Base-by-base conservation (phyloP, 2,329 filamentous ascomycete genomes). In the Xylaria sp. region DNA sequence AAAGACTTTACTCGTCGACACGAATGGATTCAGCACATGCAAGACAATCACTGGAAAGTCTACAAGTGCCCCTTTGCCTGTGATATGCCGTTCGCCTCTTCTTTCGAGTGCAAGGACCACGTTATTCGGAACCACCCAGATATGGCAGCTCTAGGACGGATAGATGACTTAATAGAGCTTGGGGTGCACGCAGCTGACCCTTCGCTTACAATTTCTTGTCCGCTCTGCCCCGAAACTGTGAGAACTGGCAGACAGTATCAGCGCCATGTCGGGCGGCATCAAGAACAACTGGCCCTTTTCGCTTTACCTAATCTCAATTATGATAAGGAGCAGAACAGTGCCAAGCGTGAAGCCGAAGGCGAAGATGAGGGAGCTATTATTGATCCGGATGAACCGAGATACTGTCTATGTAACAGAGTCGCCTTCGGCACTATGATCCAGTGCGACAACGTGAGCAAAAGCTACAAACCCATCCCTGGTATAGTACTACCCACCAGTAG, bases 351-450 rank as follows among this genome's bases (percentile, higher is more conserved):
- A 71, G 85, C 87, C 64, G 90, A 91, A 76, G 85, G 90, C 62
- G 89, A 91, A 72, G 89, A 91, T 74, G 89, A 91, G 71, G 89
- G 89, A n/a, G n/a, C n/a, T n/a, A n/a, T n/a, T n/a, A n/a, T n/a
- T n/a, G n/a, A n/a, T n/a, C n/a, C n/a, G n/a, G n/a, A n/a, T n/a
- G n/a, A n/a, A n/a, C n/a, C n/a, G n/a, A n/a, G n/a, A 71, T 96
- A 96, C 79, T 96, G 93, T 77, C 80, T 91, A 64, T 96, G 93
- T 80, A 91, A 93, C 74, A 85, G 92, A 67, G 91, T 96, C 63
- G 94, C 91, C 78, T 94, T 91, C 77, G 93, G 93, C 63, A 90
- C 87, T 23, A 96, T 96, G 93, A 93, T 96, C 78, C 88, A 89
- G 70, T 96, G 93, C 80, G 92, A 95, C 76, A 94, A 94, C 75